These are phyloP conservation scores for Coprinopsis marcescibilis DNA, from an alignment of 768 basidiomycete genomes.

Conservation along the genomic window DNA sequence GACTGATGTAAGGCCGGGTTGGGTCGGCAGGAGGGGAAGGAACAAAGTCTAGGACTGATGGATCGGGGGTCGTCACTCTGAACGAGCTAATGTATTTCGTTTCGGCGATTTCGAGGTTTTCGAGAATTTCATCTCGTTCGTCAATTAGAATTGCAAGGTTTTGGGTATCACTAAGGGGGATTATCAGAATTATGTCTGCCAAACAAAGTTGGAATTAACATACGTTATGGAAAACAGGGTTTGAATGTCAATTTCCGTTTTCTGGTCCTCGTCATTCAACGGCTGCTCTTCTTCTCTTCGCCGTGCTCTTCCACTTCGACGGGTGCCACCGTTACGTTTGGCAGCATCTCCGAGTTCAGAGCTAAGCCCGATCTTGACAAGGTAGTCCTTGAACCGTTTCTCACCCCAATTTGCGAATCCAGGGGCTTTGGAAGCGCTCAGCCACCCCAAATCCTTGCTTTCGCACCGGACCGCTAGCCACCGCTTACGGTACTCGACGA, in stretches of 20 bases:
- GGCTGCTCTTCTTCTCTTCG: conserved; percentile 37
- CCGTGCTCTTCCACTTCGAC: conserved; percentile 25
- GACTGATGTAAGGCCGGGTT: conserved; percentile 57
- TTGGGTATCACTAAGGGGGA: conserved; percentile 53
- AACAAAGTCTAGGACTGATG: conserved; percentile 58
- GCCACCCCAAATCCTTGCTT: conserved; percentile 71
- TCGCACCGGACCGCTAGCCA: conserved; percentile 64
- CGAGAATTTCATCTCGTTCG: conserved; percentile 71
- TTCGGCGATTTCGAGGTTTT: conserved; percentile 77
- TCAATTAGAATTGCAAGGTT: conserved; percentile 63
- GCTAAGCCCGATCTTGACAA: conserved; percentile 62
- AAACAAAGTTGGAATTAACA: conserved; percentile 16
- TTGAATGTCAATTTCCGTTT: conserved; percentile 58
- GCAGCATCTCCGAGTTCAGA: conserved; percentile 39
- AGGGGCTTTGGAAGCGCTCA: conserved; percentile 55
- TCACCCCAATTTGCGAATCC: conserved; percentile 73
- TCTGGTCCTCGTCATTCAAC: conserved; percentile 31
- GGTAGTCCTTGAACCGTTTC: conserved; percentile 61
- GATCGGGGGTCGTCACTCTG: conserved; percentile 65
- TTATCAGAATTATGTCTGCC: conserved; percentile 3
- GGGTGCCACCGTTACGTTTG: conserved; percentile 21
- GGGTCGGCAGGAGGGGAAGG: conserved; percentile 37
- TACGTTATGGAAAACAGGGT: conserved; percentile 74
- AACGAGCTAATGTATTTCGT: conserved; percentile 74
- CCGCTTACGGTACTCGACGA: conserved; percentile 47